Evolutionary conservation across 192 early-diverging fungal species (phyloP).

Genomic region (Linnemannia hyalina): DNA sequence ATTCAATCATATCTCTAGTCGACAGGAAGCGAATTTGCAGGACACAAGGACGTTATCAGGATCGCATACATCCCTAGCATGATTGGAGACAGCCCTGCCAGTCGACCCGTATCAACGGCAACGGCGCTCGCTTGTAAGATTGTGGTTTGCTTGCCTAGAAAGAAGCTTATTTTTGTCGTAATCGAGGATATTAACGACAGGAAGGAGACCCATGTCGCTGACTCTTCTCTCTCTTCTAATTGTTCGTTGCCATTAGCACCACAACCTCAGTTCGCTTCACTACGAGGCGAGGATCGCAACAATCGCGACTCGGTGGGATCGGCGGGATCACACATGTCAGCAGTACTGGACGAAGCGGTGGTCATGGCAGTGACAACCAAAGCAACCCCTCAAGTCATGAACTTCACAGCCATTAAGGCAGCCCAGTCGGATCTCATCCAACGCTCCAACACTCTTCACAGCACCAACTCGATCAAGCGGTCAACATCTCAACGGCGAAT

Average conservation of each 20-base stretch:
- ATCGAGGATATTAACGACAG: neutral
- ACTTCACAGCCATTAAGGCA: slow-evolving; percentile 38
- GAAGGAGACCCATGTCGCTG: no score
- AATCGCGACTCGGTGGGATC: slow-evolving; percentile 47
- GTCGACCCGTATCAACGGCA: slow-evolving; percentile 18
- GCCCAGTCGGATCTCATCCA: slow-evolving; percentile 45
- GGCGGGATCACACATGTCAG: slow-evolving; percentile 13
- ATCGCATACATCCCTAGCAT: slow-evolving; percentile 55
- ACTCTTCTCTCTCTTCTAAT: neutral
- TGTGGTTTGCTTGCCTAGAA: neutral
- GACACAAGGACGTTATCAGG: slow-evolving; percentile 50
- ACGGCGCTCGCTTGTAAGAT: slow-evolving; percentile 18
- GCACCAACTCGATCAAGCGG: slow-evolving; percentile 49
- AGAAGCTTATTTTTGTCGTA: neutral
- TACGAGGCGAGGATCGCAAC: slow-evolving; percentile 21
- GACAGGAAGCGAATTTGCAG: slow-evolving; percentile 7
- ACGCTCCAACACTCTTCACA: slow-evolving; percentile 51
- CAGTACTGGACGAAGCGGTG: slow-evolving; percentile 45
- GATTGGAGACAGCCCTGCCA: slow-evolving; percentile 39
- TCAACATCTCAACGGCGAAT: slow-evolving; percentile 35
- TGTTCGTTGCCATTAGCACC: neutral
- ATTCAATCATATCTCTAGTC: neutral
- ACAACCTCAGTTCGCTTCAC: slow-evolving; percentile 20
- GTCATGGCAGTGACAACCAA: slow-evolving; percentile 52
- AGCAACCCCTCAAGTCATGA: slow-evolving; percentile 55